These are phyloP conservation scores for Fusarium anguioides DNA, from an alignment of 2,329 filamentous ascomycete genomes.

Conservation along the genomic window DNA sequence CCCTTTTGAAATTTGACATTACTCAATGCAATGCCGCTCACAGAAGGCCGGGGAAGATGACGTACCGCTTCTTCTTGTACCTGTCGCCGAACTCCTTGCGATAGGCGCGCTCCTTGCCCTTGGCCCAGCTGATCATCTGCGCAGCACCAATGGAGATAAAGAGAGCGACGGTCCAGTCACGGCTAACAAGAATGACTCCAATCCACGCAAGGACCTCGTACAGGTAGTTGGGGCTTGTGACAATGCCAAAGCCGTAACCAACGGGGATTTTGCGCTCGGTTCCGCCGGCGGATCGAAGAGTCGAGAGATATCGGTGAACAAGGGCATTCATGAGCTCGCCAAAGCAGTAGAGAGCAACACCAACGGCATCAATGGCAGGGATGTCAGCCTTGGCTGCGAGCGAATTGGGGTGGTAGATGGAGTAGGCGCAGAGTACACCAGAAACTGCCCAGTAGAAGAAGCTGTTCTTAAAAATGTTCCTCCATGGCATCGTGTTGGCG, in stretches of 20 bases:
- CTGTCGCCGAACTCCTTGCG: constrained; percentile 90
- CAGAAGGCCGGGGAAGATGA: constrained; percentile 82
- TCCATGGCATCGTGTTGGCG: constrained; percentile 89
- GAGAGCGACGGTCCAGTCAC: constrained; percentile 79
- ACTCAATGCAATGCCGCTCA: constrained; percentile 51
- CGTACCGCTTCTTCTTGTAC: constrained; percentile 94
- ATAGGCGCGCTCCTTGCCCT: constrained; percentile 91
- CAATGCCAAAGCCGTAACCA: constrained; percentile 84
- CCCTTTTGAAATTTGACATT: background rate
- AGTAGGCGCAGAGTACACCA: constrained; percentile 83
- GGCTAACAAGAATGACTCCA: constrained; percentile 81
- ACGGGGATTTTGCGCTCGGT: constrained; percentile 89
- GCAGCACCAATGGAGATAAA: constrained; percentile 78
- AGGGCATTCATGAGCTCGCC: constrained; percentile 84
- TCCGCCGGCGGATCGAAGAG: constrained; percentile 80
- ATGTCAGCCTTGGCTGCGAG: constrained; percentile 67
- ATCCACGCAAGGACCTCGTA: constrained; percentile 91
- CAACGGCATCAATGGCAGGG: constrained; percentile 69
- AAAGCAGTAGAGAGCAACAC: constrained; percentile 77
- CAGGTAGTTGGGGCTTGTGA: constrained; percentile 98
- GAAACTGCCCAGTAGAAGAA: constrained; percentile 92
- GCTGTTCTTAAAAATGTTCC: constrained; percentile 95
- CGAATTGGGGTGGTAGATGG: constrained; percentile 82
- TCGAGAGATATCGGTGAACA: constrained; percentile 82
- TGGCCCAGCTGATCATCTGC: constrained; percentile 90